Conservation (phyloP, 2,329 filamentous ascomycete genomes). For the Fusarium sp. region DNA sequence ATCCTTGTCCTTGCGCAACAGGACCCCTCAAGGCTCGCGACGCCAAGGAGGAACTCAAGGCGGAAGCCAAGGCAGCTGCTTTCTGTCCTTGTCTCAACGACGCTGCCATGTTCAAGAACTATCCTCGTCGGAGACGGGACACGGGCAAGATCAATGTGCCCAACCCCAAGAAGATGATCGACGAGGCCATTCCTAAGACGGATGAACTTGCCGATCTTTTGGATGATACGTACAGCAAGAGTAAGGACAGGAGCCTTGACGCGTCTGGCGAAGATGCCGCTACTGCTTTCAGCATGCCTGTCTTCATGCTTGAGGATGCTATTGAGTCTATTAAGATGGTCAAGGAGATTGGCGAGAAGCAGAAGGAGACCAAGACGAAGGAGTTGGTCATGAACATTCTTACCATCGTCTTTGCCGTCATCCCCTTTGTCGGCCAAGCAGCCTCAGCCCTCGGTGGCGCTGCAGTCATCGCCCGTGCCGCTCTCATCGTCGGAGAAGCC, state of each 20-base stretch:
- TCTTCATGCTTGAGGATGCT: slow-evolving; percentile 40
- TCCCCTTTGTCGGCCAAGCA: not conserved
- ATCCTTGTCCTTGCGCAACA: not conserved
- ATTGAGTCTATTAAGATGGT: slow-evolving; percentile 38
- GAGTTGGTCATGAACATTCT: slow-evolving; percentile 49
- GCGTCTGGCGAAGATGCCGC: not conserved
- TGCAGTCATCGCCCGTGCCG: slow-evolving; percentile 13
- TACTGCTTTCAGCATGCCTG: not conserved
- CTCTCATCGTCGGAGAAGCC: slow-evolving; percentile 32
- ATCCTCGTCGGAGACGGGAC: slow-evolving; percentile 1
- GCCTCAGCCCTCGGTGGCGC: not conserved
- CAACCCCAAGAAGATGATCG: slow-evolving; percentile 15
- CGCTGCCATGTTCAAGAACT: not conserved
- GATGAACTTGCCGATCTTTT: not conserved
- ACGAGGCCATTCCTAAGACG: slow-evolving; percentile 8
- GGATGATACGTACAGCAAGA: not conserved
- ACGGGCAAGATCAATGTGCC: slow-evolving; percentile 16
- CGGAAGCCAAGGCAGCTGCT: not conserved
- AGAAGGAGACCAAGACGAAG: slow-evolving; percentile 36
- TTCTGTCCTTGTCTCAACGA: not conserved
- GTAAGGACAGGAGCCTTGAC: not conserved
- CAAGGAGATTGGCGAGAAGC: slow-evolving; percentile 41
- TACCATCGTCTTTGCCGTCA: slow-evolving; percentile 25
- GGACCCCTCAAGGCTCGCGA: not conserved
- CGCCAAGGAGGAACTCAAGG: not conserved